Evolutionary conservation across 75 land plant genomes (phyloP).

Genomic region (Pinus albicaulis): DNA sequence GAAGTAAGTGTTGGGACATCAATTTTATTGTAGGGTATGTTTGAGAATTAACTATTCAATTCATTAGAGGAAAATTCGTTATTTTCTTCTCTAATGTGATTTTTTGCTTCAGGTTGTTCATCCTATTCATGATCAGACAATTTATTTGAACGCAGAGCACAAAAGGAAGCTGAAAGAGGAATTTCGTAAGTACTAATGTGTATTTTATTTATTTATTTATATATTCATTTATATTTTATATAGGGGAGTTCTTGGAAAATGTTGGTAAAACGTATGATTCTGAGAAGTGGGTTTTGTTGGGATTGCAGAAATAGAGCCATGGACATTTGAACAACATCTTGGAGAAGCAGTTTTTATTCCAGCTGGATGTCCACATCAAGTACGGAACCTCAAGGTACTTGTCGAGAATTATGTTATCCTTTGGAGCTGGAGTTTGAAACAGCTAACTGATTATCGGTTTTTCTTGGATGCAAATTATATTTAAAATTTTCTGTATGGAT

Average conservation of each 20-base stretch:
- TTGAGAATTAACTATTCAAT: neutral
- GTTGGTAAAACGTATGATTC: neutral
- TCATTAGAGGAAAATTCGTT: neutral
- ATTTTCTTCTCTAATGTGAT: neutral
- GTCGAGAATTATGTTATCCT: too few species aligned
- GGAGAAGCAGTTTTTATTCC: conserved; percentile 75
- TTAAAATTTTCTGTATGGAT: too few species aligned
- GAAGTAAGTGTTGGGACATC: conserved; percentile 22
- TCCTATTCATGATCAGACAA: conserved; percentile 81
- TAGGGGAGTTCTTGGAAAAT: neutral
- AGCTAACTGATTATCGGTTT: too few species aligned
- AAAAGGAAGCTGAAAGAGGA: conserved; percentile 73
- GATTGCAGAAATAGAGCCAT: conserved; percentile 57
- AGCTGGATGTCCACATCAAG: conserved; percentile 84
- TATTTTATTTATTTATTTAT: neutral
- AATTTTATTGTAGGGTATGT: neutral
- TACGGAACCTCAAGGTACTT: conserved; percentile 48
- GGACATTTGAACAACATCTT: conserved; percentile 61
- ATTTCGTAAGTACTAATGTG: conserved; percentile 40
- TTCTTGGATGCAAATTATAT: too few species aligned
- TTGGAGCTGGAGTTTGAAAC: too few species aligned
- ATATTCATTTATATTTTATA: neutral
- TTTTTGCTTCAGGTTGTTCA: conserved; percentile 50
- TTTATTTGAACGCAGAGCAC: conserved; percentile 60
- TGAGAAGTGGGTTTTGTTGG: neutral